phyloP scores from a whole-genome alignment of 23 red algal species.

The Chondrus crispus region DNA sequence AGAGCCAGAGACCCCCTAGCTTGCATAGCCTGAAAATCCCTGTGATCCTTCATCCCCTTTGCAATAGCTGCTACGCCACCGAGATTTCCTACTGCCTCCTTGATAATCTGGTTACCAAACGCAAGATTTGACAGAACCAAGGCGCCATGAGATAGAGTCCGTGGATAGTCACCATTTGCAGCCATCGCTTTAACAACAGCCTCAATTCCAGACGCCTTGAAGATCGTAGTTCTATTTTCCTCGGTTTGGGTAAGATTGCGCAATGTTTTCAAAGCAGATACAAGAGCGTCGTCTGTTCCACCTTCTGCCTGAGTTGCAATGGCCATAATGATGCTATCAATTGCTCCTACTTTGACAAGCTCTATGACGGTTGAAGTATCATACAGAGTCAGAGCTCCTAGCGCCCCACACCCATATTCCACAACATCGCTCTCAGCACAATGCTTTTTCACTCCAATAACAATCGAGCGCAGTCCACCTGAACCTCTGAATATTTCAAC shows the following conservation, averaged over 20 bases:
- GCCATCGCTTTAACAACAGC: slow-evolving; percentile 35
- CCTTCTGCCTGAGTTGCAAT: slow-evolving; percentile 7
- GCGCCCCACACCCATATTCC: background rate
- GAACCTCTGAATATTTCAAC: slow-evolving; percentile 49
- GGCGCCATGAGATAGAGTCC: slow-evolving; percentile 40
- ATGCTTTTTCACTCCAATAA: slow-evolving; percentile 43
- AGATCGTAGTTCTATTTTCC: slow-evolving; percentile 45
- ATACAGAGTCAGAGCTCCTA: slow-evolving; percentile 33
- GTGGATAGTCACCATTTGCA: background rate
- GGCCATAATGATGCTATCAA: slow-evolving; percentile 21
- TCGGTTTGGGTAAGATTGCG: slow-evolving; percentile 56
- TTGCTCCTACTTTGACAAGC: slow-evolving; percentile 20
- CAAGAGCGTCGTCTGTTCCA: slow-evolving; percentile 40
- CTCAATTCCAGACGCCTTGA: slow-evolving; percentile 37
- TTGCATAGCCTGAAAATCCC: slow-evolving; percentile 48
- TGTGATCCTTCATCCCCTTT: slow-evolving; percentile 45
- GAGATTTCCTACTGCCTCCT: slow-evolving; percentile 39
- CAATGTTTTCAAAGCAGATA: slow-evolving; percentile 48
- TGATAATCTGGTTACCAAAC: slow-evolving; percentile 53
- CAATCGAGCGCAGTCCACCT: slow-evolving; percentile 53
- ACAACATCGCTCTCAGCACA: slow-evolving; percentile 24
- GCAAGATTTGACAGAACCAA: slow-evolving; percentile 67
- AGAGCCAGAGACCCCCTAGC: slow-evolving; percentile 69
- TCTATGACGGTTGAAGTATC: background rate
- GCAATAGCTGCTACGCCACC: slow-evolving; percentile 63